Evolutionary conservation across 495 filamentous ascomycete genomes (phyloP), one percentile per base, ranked within the genome.

Genomic region (Echria macrotheca): DNA sequence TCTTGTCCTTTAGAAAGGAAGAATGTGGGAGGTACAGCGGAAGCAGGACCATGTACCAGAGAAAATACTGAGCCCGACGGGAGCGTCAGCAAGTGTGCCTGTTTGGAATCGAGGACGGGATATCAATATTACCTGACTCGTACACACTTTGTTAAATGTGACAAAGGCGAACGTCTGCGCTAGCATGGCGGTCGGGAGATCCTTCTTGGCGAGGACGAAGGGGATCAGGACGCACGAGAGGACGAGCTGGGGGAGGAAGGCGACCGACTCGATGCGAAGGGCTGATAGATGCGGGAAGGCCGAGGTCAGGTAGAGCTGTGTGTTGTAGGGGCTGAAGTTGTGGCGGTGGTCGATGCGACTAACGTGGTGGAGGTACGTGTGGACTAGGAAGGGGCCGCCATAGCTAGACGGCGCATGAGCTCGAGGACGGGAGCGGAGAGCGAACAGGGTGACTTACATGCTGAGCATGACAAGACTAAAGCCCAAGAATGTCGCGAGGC

Each of bases 101-200:
- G n/a, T n/a, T n/a, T n/a, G n/a, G n/a, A n/a, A n/a, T n/a, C n/a
- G n/a, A n/a, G n/a, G n/a, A n/a, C n/a, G n/a, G n/a, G n/a, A n/a
- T n/a, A n/a, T n/a, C n/a, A n/a, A n/a, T n/a, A n/a, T n/a, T n/a
- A 93, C 89, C 79, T 97, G 93, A 59, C 87, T 91, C 1, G 93
- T 98, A 76, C 91, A 96, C 14, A 98, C 93, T 72, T 98, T 98
- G 64, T 98, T 98, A 49, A 95, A 97, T 4, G 87, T 82, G 5
- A 97, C 93, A 66, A 98, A 98, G 0, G 93, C 86, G 63, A 96
- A 96, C 0, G 94, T 97, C 69, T 98, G 93, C n/a, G 87, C 89
- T n/a, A 98, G 77, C 82, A 97, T 88, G n/a, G 90, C 78, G 1
- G 83, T 77, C 1, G 93, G 74, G 0, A 98, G 75, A 58, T 87